A percentile compares a stretch with the other conserved stretches of the same genome.
Conservation (phyloP, 208 protist genomes). For the Leishmania mexicana region DNA sequence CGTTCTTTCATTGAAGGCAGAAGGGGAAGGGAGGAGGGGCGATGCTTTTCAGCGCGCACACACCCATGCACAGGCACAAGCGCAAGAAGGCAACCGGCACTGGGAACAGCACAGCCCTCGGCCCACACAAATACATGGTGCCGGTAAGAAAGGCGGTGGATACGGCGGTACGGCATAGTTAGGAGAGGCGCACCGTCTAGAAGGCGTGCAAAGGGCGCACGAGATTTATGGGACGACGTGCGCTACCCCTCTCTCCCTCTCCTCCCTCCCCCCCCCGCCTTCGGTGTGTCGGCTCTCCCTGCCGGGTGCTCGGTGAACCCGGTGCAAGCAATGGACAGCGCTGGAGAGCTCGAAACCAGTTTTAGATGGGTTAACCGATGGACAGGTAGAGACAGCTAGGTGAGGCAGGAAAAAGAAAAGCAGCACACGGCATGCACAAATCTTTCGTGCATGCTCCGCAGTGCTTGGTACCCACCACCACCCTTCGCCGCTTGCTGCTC, state of each 20-base stretch:
- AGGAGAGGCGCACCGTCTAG: background rate
- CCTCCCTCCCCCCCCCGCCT: background rate
- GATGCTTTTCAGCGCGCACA: background rate
- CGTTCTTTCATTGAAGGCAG: background rate
- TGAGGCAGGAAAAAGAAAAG: background rate
- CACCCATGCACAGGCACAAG: background rate
- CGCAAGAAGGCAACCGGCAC: background rate
- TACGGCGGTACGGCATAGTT: background rate
- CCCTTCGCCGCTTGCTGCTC: background rate
- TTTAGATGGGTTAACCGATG: background rate
- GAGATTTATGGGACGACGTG: background rate
- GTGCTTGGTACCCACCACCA: background rate
- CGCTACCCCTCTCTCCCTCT: too few species aligned
- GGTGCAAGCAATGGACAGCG: background rate
- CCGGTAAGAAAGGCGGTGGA: background rate
- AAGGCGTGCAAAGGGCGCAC: background rate
- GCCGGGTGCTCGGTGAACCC: background rate
- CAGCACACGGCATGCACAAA: too few species aligned
- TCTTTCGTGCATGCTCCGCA: background rate
- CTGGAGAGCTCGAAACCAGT: background rate
- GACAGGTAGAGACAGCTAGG: background rate
- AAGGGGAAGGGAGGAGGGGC: background rate
- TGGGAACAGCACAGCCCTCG: background rate
- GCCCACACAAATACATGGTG: background rate
- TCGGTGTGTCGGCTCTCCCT: background rate